These are phyloP conservation scores for Beverwykella pulmonaria DNA, from an alignment of 495 filamentous ascomycete genomes.

Conservation along the genomic window DNA sequence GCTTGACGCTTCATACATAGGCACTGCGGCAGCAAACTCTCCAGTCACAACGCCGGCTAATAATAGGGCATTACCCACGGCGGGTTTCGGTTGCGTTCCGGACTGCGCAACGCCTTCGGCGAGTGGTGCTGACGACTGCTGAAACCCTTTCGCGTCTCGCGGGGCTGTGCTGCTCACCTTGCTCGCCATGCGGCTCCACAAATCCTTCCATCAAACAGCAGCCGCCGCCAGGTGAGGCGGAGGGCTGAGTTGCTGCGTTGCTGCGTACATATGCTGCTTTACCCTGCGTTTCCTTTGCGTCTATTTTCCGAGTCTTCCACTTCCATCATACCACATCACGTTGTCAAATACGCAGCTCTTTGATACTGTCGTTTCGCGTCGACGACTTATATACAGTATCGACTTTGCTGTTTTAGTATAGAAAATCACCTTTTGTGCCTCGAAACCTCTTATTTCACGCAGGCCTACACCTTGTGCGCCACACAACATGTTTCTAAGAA, in stretches of 20 bases:
- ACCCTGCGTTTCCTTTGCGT: neutral
- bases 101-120: neutral
- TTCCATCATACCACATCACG: neutral
- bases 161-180: slow-evolving; percentile 9
- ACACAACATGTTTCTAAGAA: slow-evolving; percentile 15
- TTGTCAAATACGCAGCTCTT: neutral
- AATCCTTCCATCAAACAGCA: neutral
- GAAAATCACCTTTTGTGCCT: neutral
- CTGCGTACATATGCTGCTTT: slow-evolving; percentile 1
- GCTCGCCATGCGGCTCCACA: slow-evolving; percentile 15
- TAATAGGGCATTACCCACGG: slow-evolving; percentile 5
- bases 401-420: neutral
- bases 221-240: neutral
- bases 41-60: slow-evolving; percentile 1
- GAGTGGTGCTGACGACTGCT: slow-evolving; percentile 25
- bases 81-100: slow-evolving; percentile 13
- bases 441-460: neutral
- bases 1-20: neutral
- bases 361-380: neutral
- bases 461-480: neutral
- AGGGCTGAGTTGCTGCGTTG: neutral
- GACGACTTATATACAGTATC: neutral
- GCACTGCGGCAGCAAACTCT: neutral
- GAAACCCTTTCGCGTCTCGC: slow-evolving; percentile 14
- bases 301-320: neutral